Conservation (phyloP, 1,284 basidiomycete genomes). For the Sutorius eximius region DNA sequence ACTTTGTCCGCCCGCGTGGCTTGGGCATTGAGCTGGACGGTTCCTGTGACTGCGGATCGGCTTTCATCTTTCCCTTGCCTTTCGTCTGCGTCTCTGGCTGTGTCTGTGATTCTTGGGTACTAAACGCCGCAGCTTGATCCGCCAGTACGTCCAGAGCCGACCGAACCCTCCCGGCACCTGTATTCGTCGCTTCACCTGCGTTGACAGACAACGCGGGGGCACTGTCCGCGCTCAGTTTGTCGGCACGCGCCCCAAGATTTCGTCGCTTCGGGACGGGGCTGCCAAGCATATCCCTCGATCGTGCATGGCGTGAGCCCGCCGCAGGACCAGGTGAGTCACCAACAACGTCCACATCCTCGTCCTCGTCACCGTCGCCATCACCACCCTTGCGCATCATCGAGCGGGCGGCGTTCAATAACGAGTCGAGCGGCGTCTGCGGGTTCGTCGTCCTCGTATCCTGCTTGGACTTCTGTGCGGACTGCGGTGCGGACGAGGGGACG, state of each 20-base stretch:
- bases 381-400: constrained; percentile 50
- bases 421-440: constrained; percentile 46
- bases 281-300: constrained; percentile 32
- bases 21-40: constrained; percentile 4
- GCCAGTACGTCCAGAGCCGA: constrained; percentile 69
- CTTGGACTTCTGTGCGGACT: constrained; percentile 23
- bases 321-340: constrained; percentile 14
- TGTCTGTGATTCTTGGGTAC: constrained; percentile 24
- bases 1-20: constrained; percentile 10
- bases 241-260: constrained; percentile 15
- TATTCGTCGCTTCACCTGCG: background rate
- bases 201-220: background rate
- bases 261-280: constrained; percentile 38
- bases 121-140: constrained; percentile 60
- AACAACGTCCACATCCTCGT: constrained; percentile 20
- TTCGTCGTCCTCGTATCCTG: constrained; percentile 19
- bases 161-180: constrained; percentile 34
- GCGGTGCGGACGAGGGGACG: constrained; percentile 22
- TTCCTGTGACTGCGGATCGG: constrained; percentile 2
- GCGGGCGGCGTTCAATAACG: constrained; percentile 60
- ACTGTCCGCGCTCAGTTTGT: constrained; percentile 11
- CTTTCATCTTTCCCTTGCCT: constrained; percentile 23
- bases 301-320: constrained; percentile 16
- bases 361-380: constrained; percentile 23
- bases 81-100: constrained; percentile 4